Base-by-base conservation (phyloP, 345 rosid species). In the Excoecaria agallocha region DNA sequence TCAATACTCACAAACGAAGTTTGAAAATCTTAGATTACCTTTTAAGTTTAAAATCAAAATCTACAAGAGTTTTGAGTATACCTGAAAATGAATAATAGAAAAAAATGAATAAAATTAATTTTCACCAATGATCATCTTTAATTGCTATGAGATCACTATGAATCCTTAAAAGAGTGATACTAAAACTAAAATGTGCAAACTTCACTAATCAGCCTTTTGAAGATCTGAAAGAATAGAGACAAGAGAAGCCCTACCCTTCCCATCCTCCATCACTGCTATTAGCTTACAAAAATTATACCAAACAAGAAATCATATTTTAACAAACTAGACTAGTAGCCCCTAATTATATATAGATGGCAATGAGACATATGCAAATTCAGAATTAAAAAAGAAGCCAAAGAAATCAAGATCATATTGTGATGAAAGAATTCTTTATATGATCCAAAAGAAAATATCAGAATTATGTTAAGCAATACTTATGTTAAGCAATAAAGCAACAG, bases 61-160 rank as follows among this genome's bases (percentile, higher is more conserved):
- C 97, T 38, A 94, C 90, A 7, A 97, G 98, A 73, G 97, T 92
- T 94, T 94, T 69, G 97, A 94, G 82, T 94, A 94, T 39, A 91
- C 80, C 98, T 94, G 82, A 30, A 82, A 15, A 35, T 48, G 48
- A 20, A 8, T 48, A 25, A 69, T 35, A 57, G 24, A 63, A 72
- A n/a, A 35, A 55, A 51, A 24, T 65, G 46, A 74, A 48, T 62
- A 37, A 16, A 62, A 68, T 0, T 8, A 68, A 24, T 13, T 49
- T 15, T 49, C 15, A 3, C 5, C 25, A 5, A 12, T 22, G 41
- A 67, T 20, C 38, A 66, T 20, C 55, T 64, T 3, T 55, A 52
- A 19, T 5, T 19, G 20, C 0, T 15, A 43, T 9, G 3, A 13
- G 22, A 57, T 5, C 30, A 57, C 22, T 13, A 57, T 22, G 2